Evolutionary conservation across 2,329 filamentous ascomycete genomes (phyloP), one percentile per base, ranked within the genome.

Genomic region (Apiospora arundinis): DNA sequence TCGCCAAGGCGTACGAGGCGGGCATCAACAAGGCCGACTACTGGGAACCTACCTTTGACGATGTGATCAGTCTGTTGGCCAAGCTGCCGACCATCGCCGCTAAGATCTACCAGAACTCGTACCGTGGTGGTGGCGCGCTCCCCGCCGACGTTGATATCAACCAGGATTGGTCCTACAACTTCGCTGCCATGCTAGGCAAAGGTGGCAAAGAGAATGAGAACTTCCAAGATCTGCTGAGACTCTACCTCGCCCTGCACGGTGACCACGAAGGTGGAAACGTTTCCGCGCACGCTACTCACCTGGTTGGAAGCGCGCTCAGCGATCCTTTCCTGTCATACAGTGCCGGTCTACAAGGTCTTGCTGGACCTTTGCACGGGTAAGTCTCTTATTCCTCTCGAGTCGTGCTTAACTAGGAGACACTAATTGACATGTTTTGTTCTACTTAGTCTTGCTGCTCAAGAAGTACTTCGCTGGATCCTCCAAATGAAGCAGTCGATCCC

Each of bases 141-240:
- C 91, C 94, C 11, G 89, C 92, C 77, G 86, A 93, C 81, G 86
- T 97, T 68, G 95, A 99, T 78, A 83, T 90, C 71, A 88, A 92
- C 76, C 94, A 98, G 84, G 96, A 99, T 84, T 99, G 96, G 96
- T 92, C 95, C 0, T 97, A 98, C 88, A 99, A 99, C 88, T 99
- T 98, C 79, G 96, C 96, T 65, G 93, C 95, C 75, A 95, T 98
- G 91, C 90, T 98, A 70, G 95, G 95, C 79, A 97, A 97, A 86
- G 90, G 92, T 68, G 94, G 95, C 76, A 90, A 92, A 82, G 88
- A 97, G 83, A 92, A 98, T 77, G 93, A 95, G 84, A 93, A 93
- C 81, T 97, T 99, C 89, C 95, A 98, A 81, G 96, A 99, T 79
- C 88, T 99, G 25, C 89, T 99, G 74, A 91, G 96, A 77, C 86